Conservation (phyloP, 495 filamentous ascomycete genomes). For the Monascus purpureus region DNA sequence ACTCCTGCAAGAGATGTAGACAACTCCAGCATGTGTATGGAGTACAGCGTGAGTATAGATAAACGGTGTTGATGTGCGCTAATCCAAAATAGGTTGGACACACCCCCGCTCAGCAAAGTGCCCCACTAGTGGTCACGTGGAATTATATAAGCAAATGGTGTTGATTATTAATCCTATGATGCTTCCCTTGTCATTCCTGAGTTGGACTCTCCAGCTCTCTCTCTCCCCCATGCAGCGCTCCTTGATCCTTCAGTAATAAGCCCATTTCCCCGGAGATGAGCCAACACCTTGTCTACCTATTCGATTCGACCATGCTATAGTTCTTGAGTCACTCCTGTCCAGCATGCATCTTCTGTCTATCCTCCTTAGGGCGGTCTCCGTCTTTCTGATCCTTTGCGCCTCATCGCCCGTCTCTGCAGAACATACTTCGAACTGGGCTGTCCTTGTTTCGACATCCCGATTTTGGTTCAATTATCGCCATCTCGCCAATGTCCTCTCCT, state of each 20-base stretch:
- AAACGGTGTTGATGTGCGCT: too few relatives aligned
- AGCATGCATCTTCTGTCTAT: slow-evolving; percentile 16
- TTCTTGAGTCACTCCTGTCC: neutral
- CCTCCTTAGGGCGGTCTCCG: slow-evolving; percentile 20
- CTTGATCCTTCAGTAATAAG: too few relatives aligned
- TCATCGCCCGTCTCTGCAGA: slow-evolving; percentile 44
- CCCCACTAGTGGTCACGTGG: too few relatives aligned
- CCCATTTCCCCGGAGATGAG: too few relatives aligned
- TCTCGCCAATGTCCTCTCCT: slow-evolving; percentile 90
- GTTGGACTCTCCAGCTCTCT: too few relatives aligned
- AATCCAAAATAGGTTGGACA: too few relatives aligned
- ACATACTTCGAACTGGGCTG: slow-evolving; percentile 97
- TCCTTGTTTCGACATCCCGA: slow-evolving; percentile 92
- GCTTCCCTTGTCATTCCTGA: neutral
- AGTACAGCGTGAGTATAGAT: too few relatives aligned
- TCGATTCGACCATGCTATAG: neutral
- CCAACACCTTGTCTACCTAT: neutral
- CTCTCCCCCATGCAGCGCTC: too few relatives aligned
- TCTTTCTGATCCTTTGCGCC: slow-evolving; percentile 33
- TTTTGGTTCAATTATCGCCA: slow-evolving; percentile 99
- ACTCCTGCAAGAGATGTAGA: too few relatives aligned
- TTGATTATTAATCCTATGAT: neutral
- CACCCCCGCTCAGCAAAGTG: too few relatives aligned
- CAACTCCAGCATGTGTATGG: too few relatives aligned
- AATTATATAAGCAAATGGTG: too few relatives aligned